Evolutionary conservation across 148 eudicot species (phyloP), one percentile per base, ranked within the genome.

Genomic region (Silene conica): DNA sequence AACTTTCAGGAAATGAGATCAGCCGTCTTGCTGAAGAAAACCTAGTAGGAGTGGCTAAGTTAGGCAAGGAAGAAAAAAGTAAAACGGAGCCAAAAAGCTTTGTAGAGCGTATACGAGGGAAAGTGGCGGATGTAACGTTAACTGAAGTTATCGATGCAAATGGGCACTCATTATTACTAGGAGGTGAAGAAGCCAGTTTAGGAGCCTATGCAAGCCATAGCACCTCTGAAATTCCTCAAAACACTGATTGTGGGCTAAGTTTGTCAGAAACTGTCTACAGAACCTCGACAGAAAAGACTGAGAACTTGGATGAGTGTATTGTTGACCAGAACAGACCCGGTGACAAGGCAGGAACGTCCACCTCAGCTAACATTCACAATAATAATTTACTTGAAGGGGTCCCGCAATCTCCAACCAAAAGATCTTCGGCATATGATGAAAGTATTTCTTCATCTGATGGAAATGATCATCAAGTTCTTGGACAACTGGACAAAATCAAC

Each of bases 361-460:
- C 73, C 20, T 43, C 54, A 0, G 61, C 34, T 20, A 54, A 74
- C 28, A 65, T 58, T 56, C 67, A 55, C 15, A 71, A 78, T 69
- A 73, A 70, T 45, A 61, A 67, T 38, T 70, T 28, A 6, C 54
- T 54, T 21, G 57, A 16, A 77, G 76, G 71, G 26, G 28, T 71
- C 50, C 25, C 82, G 11, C 84, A 71, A 76, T 83, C 82, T 62
- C 81, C 80, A 41, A 69, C 76, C 69, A 68, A 81, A 71, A 79
- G 64, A 21, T 85, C 83, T 55, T 78, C 81, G 45, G 89, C 76
- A 64, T 80, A 85, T 73, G 92, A 87, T 26, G 89, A 85, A 21
- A 89, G 88, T 74, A 83, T 82, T 70, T 94, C 97, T 80, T 94
- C 96, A 31, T 86, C 63, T 70, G 92, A 92, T 62, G 97, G 83